Base-by-base conservation (phyloP, 345 rosid species). In the Gossypium australe region DNA sequence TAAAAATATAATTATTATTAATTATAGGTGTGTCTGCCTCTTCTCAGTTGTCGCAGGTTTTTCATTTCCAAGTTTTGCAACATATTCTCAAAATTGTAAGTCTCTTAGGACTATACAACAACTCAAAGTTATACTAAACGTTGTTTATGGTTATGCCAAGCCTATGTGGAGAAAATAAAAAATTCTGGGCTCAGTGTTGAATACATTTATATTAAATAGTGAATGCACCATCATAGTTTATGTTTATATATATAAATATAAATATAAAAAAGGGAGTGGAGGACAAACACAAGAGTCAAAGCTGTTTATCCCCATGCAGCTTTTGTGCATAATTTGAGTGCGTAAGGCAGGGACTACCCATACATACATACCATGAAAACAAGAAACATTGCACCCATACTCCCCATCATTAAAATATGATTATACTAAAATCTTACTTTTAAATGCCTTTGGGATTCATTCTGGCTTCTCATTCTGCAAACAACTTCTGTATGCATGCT, bases 231-330 rank as follows among this genome's bases (percentile, higher is more conserved):
- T 6, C 24, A 8, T 53, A n/a, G 20, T 4, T 17, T 53, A 53
- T 53, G 43, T 60, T 60, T 61, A 63, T 53, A 71, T 72, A 56
- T 24, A 24, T 24, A 24, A 17, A 53, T 2, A 27, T 27, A 17
- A 2, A 72, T 62, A 71, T 29, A 29, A 0, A 18, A 56, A 72
- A 66, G 43, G 20, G 24, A 64, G 75, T 77, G 78, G 75, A 73
- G 72, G 75, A 78, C 80, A 76, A 70, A 79, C 70, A 66, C 59
- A 76, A 34, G 68, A 38, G 72, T 75, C 79, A 71, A 79, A 74
- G 74, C 53, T 55, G 61, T 59, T 78, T 71, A 82, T 84, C 82
- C 56, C n/a, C 45, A 41, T 14, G 84, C 80, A 74, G 82, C 84
- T 84, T 82, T 82, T 82, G 22, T 60, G 75, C 55, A 38, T 48